Percentiles rank a stretch among this genome's conserved stretches.
phyloP scores from a whole-genome alignment of 371 early-diverging fungal species.

The Apophysomyces ossiformis region DNA sequence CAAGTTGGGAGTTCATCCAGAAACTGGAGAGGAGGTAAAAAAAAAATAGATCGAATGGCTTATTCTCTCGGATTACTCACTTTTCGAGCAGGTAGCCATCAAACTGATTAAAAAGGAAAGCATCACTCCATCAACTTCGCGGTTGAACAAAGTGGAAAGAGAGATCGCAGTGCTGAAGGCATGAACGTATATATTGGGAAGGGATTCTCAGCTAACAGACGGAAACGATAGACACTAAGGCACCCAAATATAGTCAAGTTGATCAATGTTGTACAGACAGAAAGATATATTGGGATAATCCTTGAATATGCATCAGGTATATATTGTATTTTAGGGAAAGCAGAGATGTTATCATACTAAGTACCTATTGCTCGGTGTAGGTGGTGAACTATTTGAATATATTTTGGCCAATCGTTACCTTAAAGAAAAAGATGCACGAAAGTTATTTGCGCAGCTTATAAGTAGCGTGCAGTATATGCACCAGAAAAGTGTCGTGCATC shows the following conservation, averaged over 20 bases:
- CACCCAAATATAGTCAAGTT: conserved; percentile 77
- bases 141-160: conserved; percentile 70
- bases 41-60: neutral
- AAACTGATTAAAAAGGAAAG: conserved; percentile 69
- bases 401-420: conserved; percentile 64
- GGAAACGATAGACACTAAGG: conserved; percentile 64
- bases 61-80: neutral
- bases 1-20: conserved; percentile 90
- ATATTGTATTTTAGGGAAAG: conserved; percentile 22
- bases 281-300: conserved; percentile 69
- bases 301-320: conserved; percentile 73
- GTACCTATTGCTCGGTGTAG: conserved; percentile 17
- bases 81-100: conserved; percentile 59
- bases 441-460: conserved; percentile 76
- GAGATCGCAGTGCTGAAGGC: conserved; percentile 76
- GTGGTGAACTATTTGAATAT: conserved; percentile 74
- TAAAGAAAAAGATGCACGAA: conserved; percentile 63
- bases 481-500: conserved; percentile 63
- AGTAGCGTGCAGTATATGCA: conserved; percentile 71
- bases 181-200: neutral
- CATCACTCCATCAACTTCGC: conserved; percentile 45
- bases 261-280: conserved; percentile 77
- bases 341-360: neutral
- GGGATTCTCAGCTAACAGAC: neutral
- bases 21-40: conserved; percentile 90